These are phyloP conservation scores for Peziza echinospora DNA, from an alignment of 495 filamentous ascomycete genomes.

Conservation along the genomic window DNA sequence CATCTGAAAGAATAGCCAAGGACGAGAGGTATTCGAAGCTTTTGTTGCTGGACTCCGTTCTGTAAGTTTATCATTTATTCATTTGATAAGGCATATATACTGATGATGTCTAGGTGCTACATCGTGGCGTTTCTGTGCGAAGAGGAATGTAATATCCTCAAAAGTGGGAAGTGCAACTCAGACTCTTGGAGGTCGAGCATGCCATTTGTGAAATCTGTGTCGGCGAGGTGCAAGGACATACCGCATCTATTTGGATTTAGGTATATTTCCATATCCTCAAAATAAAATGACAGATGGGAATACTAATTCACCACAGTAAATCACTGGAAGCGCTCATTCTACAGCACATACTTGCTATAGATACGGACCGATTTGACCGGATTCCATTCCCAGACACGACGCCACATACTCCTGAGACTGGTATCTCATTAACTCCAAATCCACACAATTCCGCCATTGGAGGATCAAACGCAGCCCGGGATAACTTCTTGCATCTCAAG, in stretches of 20 bases:
- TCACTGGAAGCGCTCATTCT: constrained; percentile 17
- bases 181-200: constrained; percentile 19
- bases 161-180: constrained; percentile 6
- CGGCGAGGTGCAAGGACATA: constrained; percentile 8
- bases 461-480: constrained; percentile 5
- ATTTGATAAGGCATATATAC: no score
- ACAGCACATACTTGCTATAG: constrained; percentile 17
- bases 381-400: constrained; percentile 10
- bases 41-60: constrained; percentile 11
- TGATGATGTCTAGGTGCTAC: constrained; percentile 12
- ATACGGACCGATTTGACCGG: constrained; percentile 10
- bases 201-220: constrained; percentile 15
- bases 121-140: constrained; percentile 16
- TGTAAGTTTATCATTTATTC: constrained; percentile 1
- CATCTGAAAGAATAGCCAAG: constrained; percentile 2
- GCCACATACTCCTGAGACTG: neutral
- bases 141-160: constrained; percentile 11
- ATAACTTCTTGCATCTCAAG: constrained; percentile 10
- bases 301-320: constrained; percentile 6
- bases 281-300: neutral
- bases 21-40: constrained; percentile 12
- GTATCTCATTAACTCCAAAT: constrained; percentile 14
- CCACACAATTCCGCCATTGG: constrained; percentile 12
- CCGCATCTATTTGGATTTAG: constrained; percentile 10
- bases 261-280: neutral